Evolutionary conservation across 1,284 basidiomycete genomes (phyloP).

Genomic region (Marasmius fiardii): DNA sequence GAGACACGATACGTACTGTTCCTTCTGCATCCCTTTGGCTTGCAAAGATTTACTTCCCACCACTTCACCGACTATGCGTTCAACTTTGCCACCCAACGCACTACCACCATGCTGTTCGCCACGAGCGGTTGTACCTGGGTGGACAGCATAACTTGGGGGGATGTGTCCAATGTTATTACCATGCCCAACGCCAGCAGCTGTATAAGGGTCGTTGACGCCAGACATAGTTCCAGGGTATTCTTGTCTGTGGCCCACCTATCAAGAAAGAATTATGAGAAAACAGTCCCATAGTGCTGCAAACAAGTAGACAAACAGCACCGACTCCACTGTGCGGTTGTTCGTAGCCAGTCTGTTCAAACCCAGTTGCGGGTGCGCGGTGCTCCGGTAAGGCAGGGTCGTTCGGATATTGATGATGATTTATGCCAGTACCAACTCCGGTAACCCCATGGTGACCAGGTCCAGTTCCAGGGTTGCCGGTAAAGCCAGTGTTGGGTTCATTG

Average conservation of each 20-base stretch:
- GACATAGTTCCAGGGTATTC: neutral
- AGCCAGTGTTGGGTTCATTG: neutral
- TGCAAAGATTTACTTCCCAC: slow-evolving; percentile 47
- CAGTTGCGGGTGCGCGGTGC: neutral
- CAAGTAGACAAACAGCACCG: neutral
- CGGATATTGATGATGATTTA: neutral
- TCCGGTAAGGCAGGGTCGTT: neutral
- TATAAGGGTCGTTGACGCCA: neutral
- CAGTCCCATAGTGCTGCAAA: no score
- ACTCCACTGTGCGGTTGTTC: neutral
- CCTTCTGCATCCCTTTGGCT: slow-evolving; percentile 49
- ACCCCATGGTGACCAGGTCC: neutral
- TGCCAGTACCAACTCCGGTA: neutral
- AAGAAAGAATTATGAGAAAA: neutral
- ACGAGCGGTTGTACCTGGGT: slow-evolving; percentile 4
- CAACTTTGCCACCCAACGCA: slow-evolving; percentile 42
- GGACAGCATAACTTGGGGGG: neutral
- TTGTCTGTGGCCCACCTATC: neutral
- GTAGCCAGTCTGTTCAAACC: neutral
- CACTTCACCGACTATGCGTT: slow-evolving; percentile 43
- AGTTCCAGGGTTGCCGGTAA: neutral
- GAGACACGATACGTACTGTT: slow-evolving; percentile 32
- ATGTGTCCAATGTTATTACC: neutral
- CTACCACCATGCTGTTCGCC: slow-evolving; percentile 21
- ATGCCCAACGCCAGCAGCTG: slow-evolving; percentile 5